phyloP scores from a whole-genome alignment of 371 early-diverging fungal genomes.

The Actinomucor elegans region DNA sequence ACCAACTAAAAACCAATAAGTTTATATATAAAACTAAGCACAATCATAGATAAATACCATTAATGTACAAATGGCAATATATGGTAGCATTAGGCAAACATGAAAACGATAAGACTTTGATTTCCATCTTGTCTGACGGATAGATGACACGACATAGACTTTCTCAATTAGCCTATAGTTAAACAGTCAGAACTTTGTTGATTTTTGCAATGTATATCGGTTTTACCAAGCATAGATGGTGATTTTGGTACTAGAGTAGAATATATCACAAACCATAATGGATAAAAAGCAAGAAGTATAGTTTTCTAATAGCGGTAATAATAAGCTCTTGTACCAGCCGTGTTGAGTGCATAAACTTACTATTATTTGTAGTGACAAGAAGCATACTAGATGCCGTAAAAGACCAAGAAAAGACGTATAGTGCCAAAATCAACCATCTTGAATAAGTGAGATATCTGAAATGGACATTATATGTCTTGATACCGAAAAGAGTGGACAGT shows the following conservation, averaged over 20 bases:
- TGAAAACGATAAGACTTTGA: constrained; percentile 43
- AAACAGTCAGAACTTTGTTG: background rate
- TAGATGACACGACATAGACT: constrained; percentile 38
- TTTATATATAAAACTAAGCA: background rate
- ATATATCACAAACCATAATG: constrained; percentile 27
- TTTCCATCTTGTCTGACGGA: constrained; percentile 28
- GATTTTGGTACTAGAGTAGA: constrained; percentile 27
- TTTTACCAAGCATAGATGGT: constrained; percentile 25
- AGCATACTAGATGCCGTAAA: constrained; percentile 12
- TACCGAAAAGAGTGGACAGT: constrained; percentile 19
- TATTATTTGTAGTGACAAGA: constrained; percentile 24
- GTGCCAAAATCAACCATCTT: constrained; percentile 16
- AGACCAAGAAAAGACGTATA: constrained; percentile 25
- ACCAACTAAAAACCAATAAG: constrained; percentile 34
- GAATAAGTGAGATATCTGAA: constrained; percentile 25
- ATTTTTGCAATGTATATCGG: background rate
- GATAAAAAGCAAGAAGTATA: constrained; percentile 24
- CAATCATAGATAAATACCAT: constrained; percentile 37
- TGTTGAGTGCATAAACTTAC: constrained; percentile 2
- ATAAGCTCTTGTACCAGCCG: too few relatives aligned
- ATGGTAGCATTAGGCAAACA: constrained; percentile 29
- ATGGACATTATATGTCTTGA: constrained; percentile 24
- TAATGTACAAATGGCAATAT: constrained; percentile 43
- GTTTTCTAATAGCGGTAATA: constrained; percentile 11
- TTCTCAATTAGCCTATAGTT: constrained; percentile 28